Evolutionary conservation across 106 monocot species (phyloP).

Genomic region (Chionographis japonica): DNA sequence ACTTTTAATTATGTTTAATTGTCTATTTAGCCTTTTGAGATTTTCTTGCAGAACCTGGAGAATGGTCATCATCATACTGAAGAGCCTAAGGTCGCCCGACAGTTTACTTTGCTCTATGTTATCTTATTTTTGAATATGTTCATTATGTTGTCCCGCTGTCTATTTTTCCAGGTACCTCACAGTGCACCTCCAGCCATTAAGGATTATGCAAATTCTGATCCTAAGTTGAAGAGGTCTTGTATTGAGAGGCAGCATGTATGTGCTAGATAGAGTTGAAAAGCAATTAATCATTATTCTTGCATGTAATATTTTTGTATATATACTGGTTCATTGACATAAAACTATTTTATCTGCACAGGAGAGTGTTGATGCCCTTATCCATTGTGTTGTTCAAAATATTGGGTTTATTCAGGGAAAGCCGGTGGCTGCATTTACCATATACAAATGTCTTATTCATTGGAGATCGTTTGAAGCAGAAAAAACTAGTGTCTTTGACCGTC

Average conservation of each 20-base stretch:
- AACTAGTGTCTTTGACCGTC: slow-evolving; percentile 80
- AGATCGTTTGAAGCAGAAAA: slow-evolving; percentile 84
- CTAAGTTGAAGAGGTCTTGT: slow-evolving; percentile 38
- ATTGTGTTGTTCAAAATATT: slow-evolving; percentile 49
- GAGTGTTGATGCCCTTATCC: slow-evolving; percentile 64
- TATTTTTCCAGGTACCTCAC: slow-evolving; percentile 39
- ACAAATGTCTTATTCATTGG: slow-evolving; percentile 83
- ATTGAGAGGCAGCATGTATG: slow-evolving; percentile 68
- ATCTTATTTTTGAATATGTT: too few relatives aligned
- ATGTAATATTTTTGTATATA: background rate
- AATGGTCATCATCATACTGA: slow-evolving; percentile 49
- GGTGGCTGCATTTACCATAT: slow-evolving; percentile 78
- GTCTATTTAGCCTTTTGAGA: background rate
- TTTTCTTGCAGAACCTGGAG: slow-evolving; percentile 32
- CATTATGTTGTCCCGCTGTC: too few relatives aligned
- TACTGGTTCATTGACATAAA: too few relatives aligned
- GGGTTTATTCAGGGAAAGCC: slow-evolving; percentile 74
- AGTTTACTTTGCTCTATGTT: background rate
- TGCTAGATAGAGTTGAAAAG: background rate
- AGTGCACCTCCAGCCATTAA: slow-evolving; percentile 54
- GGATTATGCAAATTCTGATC: slow-evolving; percentile 36
- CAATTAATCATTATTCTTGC: background rate
- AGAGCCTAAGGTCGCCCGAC: slow-evolving; percentile 36
- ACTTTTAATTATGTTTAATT: background rate
- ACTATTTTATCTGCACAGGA: slow-evolving; percentile 35